Conservation (phyloP, 139 green algal genomes). For the Tetradesmus lagerheimii region DNA sequence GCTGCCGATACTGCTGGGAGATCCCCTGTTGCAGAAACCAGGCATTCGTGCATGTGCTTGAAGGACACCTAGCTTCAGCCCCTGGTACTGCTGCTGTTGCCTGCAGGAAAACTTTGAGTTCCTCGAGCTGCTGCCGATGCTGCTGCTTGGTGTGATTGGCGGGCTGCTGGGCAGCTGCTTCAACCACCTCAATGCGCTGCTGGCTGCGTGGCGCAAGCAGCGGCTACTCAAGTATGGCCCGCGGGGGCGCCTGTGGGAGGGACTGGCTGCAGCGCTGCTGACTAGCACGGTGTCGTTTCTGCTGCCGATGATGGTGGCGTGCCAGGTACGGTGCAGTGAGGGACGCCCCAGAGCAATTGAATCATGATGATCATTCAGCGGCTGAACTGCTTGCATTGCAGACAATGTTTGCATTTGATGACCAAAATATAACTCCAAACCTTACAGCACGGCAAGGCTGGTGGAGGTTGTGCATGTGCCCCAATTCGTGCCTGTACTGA, state of each 20-base stretch:
- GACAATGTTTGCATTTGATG: too few species aligned
- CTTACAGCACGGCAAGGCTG: too few species aligned
- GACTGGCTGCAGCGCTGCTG: constrained; percentile 61
- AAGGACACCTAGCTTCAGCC: too few species aligned
- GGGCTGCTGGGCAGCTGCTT: constrained; percentile 82
- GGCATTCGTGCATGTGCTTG: too few species aligned
- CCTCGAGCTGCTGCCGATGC: constrained; percentile 82
- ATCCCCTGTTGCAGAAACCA: too few species aligned
- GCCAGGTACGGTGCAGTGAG: constrained; percentile 51
- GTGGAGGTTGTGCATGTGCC: too few species aligned
- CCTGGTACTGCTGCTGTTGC: neutral
- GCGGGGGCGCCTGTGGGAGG: constrained; percentile 63
- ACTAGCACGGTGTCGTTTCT: constrained; percentile 69
- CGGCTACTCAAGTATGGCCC: constrained; percentile 39
- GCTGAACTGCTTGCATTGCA: too few species aligned
- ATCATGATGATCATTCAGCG: too few species aligned
- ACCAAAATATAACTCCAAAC: too few species aligned
- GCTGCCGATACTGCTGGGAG: too few species aligned
- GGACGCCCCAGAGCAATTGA: neutral
- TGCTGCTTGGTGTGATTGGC: constrained; percentile 83
- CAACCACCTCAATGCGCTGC: constrained; percentile 72
- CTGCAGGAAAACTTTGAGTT: constrained; percentile 76
- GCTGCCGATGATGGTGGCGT: constrained; percentile 69
- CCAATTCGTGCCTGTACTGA: too few species aligned
- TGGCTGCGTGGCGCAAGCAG: constrained; percentile 68